These are phyloP conservation scores for Leccinum variicolor DNA, from an alignment of 768 basidiomycete genomes.

Conservation along the genomic window DNA sequence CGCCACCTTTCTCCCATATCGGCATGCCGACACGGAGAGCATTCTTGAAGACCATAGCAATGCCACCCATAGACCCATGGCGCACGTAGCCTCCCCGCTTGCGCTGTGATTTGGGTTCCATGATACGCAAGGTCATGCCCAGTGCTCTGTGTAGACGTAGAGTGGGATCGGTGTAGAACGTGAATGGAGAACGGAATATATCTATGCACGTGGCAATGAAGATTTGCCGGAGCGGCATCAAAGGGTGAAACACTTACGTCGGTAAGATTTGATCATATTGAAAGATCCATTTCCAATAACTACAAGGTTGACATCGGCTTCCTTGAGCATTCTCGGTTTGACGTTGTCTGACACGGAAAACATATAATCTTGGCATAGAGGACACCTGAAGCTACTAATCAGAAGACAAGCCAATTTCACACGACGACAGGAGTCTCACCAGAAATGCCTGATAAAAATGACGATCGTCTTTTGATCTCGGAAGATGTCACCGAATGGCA, in stretches of 20 bases:
- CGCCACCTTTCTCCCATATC: slow-evolving; percentile 76
- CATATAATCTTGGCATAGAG: slow-evolving; percentile 86
- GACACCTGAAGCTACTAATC: slow-evolving; percentile 48
- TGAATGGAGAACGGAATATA: slow-evolving; percentile 69
- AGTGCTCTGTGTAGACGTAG: slow-evolving; percentile 65
- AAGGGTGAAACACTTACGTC: slow-evolving; percentile 38
- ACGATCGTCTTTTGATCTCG: slow-evolving; percentile 59
- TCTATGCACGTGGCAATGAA: slow-evolving; percentile 32
- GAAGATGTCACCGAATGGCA: slow-evolving; percentile 70
- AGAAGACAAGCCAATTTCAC: slow-evolving; percentile 1
- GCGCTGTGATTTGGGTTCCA: slow-evolving; percentile 39
- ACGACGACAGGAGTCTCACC: slow-evolving; percentile 35
- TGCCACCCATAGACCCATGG: slow-evolving; percentile 61
- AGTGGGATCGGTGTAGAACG: slow-evolving; percentile 77
- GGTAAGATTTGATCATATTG: slow-evolving; percentile 73
- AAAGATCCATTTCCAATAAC: slow-evolving; percentile 79
- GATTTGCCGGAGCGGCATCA: background rate
- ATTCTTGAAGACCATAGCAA: slow-evolving; percentile 70
- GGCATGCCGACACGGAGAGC: slow-evolving; percentile 77
- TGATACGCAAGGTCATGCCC: slow-evolving; percentile 63
- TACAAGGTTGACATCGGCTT: slow-evolving; percentile 55
- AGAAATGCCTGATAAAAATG: slow-evolving; percentile 86
- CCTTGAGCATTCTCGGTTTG: slow-evolving; percentile 43
- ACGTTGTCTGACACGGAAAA: slow-evolving; percentile 54
- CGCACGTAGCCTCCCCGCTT: slow-evolving; percentile 60